Evolutionary conservation across 306 rosid species (phyloP).

Genomic region (Argentina anserina): DNA sequence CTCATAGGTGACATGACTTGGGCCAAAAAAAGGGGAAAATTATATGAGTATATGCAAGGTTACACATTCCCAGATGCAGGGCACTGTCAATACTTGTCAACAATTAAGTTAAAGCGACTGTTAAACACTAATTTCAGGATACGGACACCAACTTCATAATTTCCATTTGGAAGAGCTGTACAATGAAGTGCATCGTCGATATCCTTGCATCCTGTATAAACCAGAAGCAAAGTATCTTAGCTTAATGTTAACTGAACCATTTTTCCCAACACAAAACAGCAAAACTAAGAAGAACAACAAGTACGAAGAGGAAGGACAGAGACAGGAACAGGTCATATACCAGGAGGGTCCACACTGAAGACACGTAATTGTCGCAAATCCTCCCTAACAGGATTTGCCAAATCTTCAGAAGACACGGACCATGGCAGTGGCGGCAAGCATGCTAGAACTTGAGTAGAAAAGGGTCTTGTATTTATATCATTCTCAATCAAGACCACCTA

Average conservation of each 20-base stretch:
- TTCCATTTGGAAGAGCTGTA: slow-evolving; percentile 86
- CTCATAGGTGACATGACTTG: neutral
- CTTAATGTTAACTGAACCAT: neutral
- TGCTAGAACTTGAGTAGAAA: slow-evolving; percentile 86
- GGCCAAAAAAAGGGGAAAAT: neutral
- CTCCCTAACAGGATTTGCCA: slow-evolving; percentile 72
- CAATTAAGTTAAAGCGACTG: neutral
- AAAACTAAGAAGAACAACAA: neutral
- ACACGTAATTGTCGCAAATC: slow-evolving; percentile 67
- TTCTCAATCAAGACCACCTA: slow-evolving; percentile 98
- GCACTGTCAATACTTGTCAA: neutral
- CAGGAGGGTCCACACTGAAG: slow-evolving; percentile 99
- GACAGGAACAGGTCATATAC: slow-evolving; percentile 28
- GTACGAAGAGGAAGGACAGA: neutral
- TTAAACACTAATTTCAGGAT: no score
- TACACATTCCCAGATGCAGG: neutral
- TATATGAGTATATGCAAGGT: neutral
- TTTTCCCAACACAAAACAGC: neutral
- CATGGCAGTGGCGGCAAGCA: slow-evolving; percentile 98
- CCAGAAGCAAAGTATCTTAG: slow-evolving; percentile 19
- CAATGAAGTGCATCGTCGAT: slow-evolving; percentile 98
- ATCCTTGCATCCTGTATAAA: slow-evolving; percentile 84
- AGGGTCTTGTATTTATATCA: slow-evolving; percentile 89
- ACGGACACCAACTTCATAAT: slow-evolving; percentile 98
- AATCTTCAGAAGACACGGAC: slow-evolving; percentile 77